Base-by-base conservation (phyloP, 139 green algal species). In the Chlamydomonas urium region DNA sequence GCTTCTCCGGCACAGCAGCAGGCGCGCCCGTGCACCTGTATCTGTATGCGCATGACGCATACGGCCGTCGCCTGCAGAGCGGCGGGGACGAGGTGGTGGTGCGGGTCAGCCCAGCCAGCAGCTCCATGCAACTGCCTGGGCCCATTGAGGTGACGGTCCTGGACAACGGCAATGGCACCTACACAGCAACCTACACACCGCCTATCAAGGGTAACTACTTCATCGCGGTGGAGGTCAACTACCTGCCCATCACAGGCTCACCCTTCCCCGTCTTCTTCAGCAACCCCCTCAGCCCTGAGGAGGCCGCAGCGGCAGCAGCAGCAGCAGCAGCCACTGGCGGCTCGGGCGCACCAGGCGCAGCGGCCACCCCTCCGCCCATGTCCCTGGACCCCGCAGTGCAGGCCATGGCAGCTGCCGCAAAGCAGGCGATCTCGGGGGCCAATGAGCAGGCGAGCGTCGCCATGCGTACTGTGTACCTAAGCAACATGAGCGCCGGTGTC, bases 221-320 rank as follows among this genome's bases (percentile, higher is more conserved):
- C 66, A 85, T 97, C 35, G 71, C 71, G 2, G 69, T 88, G 4
- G 78, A 93, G 63, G 68, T 94, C 56, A 93, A 97, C 69, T 91
- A 85, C 42, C 65, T 86, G 2, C 76, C 83, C 4, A 87, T 97
- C 38, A 83, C 83, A 47, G 90, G 88, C 37, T 94, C 86, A 23
- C 92, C 92, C 32, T 97, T 94, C 77, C 92, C 89, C 34, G 85
- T 97, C 5, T 97, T 93, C 78, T 97, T 97, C 74, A 86, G 85
- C 31, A 79, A 84, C 1, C 85, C 90, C 36, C 48, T 68, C 24
- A 73, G 75, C 50, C 62, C 75, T 6, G 68, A 77, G 33, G 36
- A 58, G 23, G 63, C 63, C n/a, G 63, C 63, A 57, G 63, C 63
- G 32, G 37, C 36, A 24, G 35, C 63, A 14, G 63, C 31, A 32